phyloP scores from a whole-genome alignment of 768 basidiomycete species.

The Boletus pseudopeckii region DNA sequence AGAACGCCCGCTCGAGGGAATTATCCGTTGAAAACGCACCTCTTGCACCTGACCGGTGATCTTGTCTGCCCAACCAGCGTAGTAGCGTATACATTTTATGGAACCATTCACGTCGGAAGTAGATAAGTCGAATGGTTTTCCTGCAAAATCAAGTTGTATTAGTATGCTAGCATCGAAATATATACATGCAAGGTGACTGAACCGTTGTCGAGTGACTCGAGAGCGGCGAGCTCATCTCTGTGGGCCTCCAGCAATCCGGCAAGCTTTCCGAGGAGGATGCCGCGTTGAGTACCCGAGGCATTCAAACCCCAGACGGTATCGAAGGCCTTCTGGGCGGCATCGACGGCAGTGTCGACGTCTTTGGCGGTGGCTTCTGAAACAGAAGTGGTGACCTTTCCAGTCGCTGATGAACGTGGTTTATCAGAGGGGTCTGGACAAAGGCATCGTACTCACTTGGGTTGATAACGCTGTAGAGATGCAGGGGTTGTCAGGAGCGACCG shows the following conservation, averaged over 20 bases:
- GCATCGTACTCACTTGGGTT: constrained; percentile 45
- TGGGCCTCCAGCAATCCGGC: constrained; percentile 62
- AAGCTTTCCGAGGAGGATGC: constrained; percentile 57
- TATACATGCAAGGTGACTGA: background rate
- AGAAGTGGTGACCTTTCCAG: constrained; percentile 56
- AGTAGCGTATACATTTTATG: constrained; percentile 59
- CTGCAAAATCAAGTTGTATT: constrained; percentile 23
- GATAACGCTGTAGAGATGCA: constrained; percentile 42
- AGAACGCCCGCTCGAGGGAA: background rate
- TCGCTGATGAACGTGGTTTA: constrained; percentile 39
- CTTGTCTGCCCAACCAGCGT: constrained; percentile 91
- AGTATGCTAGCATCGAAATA: background rate
- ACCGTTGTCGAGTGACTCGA: constrained; percentile 74
- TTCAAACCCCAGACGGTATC: constrained; percentile 71
- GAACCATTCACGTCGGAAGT: constrained; percentile 44
- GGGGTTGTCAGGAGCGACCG: background rate
- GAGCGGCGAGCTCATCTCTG: constrained; percentile 61
- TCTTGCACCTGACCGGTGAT: constrained; percentile 73
- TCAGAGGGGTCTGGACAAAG: background rate
- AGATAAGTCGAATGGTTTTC: constrained; percentile 53
- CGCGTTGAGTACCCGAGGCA: constrained; percentile 48
- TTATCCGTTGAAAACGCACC: constrained; percentile 1
- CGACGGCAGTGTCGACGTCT: constrained; percentile 78
- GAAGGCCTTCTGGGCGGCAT: constrained; percentile 57
- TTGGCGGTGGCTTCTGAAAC: constrained; percentile 55